Evolutionary conservation across 352 stramenopile genomes (phyloP), one percentile per base, ranked within the genome.

Genomic region (Phytophthora brassicae): DNA sequence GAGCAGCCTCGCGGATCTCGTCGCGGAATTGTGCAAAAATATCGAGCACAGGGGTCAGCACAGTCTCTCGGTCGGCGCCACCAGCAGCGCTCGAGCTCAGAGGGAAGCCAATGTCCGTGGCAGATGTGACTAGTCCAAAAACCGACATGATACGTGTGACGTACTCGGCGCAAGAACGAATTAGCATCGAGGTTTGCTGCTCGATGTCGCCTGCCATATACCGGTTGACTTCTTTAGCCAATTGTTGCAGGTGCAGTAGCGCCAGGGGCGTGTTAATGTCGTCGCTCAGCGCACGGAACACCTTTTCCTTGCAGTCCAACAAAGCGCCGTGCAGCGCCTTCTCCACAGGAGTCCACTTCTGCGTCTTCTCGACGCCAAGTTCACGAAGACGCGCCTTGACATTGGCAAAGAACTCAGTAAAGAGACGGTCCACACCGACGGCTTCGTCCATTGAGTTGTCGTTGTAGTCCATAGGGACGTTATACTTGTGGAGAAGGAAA

Each of bases 401-500:
- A 71, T 97, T 97, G 41, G 95, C 89, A 69, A 98, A 98, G 66
- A 97, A 98, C 55, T 98, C 86, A 33, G 62, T 88, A 59, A 98
- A 98, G 63, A 93, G 95, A 29, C 86, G 88, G 62, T 98, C 92
- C 19, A 95, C 84, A 24, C 72, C 75, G 17, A 97, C 77, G 2
- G 93, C 92, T 42, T 97, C 84, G 39, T 96, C 88, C 90, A 98
- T 96, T 47, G 90, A 96, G 72, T 97, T 93, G 79, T 98, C 92
- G 42, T 92, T 94, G 75, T 98, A 98, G 70, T 98, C 90, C 90
- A 98, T 98, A 2, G 89, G 89, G 42, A 82, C 80, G 61, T 98
- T 97, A 75, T 97, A 98, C 76, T 97, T 97, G 77, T 98, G 90
- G 29, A 97, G 82, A 60, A 98, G 56, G 68, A 98, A 98, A 39